Base-by-base conservation (phyloP, 305 asterid species). In the Plantago lanceolata region DNA sequence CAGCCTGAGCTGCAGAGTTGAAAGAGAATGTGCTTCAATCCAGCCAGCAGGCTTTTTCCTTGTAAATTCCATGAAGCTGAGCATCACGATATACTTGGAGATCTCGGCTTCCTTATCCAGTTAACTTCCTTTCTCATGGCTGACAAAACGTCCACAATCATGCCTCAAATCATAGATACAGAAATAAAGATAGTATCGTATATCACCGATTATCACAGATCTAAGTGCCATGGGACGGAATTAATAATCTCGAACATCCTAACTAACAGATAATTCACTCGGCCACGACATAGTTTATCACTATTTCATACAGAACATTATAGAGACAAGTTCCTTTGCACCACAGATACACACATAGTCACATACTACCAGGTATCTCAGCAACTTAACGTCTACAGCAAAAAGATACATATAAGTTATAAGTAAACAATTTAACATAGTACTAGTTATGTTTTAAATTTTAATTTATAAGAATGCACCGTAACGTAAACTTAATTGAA, bases 41-140 rank as follows among this genome's bases (percentile, higher is more conserved):
- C 4, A 40, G 45, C 14, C 45, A 40, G 15, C 45, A 54, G 40
- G 43, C 59, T 2, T 54, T 54, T 26, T 53, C 19, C 43, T 1
- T 2, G 0, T 50, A 50, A 50, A 19, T 50, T 50, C 56, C 28
- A 8, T 19, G 28, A 50, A 50, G 56, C 28, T 8, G 19, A 50
- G 15, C 28, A 19, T 14, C 29, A 24, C 26, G 8, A 2, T 52
- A 20, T 20, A 8, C 2, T 52, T 52, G 57, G 13, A 52, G 17
- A 4, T 52, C 19, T 17, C 5, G 19, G 24, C 17, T 19, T 40
- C 45, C 11, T 1, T 53, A 53, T 53, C 37, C 19, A 19, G 19
- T 14, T 26, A 18, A 18, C 59, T 54, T 7, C 59, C 24, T 54
- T 54, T 54, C 19, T 54, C 29, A 52, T 54, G 40, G 19, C 59